Evolutionary conservation across 2,329 filamentous ascomycete species (phyloP), one percentile per base, ranked within the genome.

Genomic region (Aspergillus versicolor): DNA sequence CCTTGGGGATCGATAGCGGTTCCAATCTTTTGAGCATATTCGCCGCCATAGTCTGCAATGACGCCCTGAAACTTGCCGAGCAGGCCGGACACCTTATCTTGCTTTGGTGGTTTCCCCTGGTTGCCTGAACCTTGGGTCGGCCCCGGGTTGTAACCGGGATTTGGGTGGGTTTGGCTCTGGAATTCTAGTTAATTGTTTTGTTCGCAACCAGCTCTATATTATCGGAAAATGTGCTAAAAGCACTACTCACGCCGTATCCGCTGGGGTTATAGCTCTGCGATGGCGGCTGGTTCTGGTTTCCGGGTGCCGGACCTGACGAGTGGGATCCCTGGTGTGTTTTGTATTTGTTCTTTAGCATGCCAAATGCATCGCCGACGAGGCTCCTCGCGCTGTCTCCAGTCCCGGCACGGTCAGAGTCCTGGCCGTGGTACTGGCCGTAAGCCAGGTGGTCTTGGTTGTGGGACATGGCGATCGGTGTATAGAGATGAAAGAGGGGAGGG

Each of bases 1-100:
- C 70, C 78, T 63, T 82, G 77, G n/a, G 74, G 74, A 41, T 81
- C 75, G 21, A 79, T 73, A 43, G 76, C 75, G 24, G 71, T 78
- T 47, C 77, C 75, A 40, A 83, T 63, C 50, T 77, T 76, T 47
- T 80, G 76, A 45, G 81, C 83, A 42, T 84, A 68, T 41, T 82
- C 80, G 24, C 73, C 72, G 44, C 82, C 80, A 50, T 82, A 69
- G 30, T 75, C 79, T 52, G 82, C 76, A 37, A 84, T 75, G 15
- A 79, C 75, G 19, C 75, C 74, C 65, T 85, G 82, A 44, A 85
- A 67, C 67, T 84, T 85, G 50, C 81, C 80, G 63, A 86, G 79
- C 38, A 84, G 68, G 52, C 77, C 79, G 1, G 77, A 77, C 11
- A 76, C 53, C 45, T 74, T 69, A 52, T 76, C 75, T 21, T 69